Evolutionary conservation across 2,329 filamentous ascomycete species (phyloP).

Genomic region (Geosmithia flava): DNA sequence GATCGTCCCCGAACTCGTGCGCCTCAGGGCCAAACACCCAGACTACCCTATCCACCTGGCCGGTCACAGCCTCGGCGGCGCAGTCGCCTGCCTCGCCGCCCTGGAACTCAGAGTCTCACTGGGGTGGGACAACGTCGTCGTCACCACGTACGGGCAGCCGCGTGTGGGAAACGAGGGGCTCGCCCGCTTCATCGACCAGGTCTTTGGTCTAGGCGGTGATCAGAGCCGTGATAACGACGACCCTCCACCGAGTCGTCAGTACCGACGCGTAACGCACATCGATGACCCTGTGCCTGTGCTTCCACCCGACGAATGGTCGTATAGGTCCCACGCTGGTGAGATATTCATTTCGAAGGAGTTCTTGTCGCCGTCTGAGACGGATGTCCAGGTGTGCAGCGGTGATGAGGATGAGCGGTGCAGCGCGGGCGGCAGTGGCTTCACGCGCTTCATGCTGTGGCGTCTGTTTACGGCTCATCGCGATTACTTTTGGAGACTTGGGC

Average conservation of each 20-base stretch:
- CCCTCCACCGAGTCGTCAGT: constrained; percentile 20
- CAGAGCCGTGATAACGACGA: constrained; percentile 14
- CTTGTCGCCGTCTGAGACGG: constrained; percentile 53
- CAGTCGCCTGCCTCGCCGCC: constrained; percentile 76
- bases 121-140: constrained; percentile 60
- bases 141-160: constrained; percentile 93
- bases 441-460: constrained; percentile 70
- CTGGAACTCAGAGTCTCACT: constrained; percentile 62
- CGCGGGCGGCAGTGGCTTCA: constrained; percentile 31
- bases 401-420: constrained; percentile 63
- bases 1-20: constrained; percentile 55
- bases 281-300: constrained; percentile 84
- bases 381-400: constrained; percentile 62
- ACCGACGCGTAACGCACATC: constrained; percentile 72
- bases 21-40: constrained; percentile 48
- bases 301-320: constrained; percentile 81
- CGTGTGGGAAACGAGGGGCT: constrained; percentile 47
- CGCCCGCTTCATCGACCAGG: constrained; percentile 38
- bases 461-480: constrained; percentile 88
- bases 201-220: constrained; percentile 30
- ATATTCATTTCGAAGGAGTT: constrained; percentile 66
- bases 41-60: constrained; percentile 66
- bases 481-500: constrained; percentile 88
- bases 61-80: constrained; percentile 86
- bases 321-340: constrained; percentile 73